Percentiles rank a stretch among this genome's conserved stretches.
These are phyloP conservation scores for Cytospora mali DNA, from an alignment of 2,329 filamentous ascomycete species.

Conservation along the genomic window DNA sequence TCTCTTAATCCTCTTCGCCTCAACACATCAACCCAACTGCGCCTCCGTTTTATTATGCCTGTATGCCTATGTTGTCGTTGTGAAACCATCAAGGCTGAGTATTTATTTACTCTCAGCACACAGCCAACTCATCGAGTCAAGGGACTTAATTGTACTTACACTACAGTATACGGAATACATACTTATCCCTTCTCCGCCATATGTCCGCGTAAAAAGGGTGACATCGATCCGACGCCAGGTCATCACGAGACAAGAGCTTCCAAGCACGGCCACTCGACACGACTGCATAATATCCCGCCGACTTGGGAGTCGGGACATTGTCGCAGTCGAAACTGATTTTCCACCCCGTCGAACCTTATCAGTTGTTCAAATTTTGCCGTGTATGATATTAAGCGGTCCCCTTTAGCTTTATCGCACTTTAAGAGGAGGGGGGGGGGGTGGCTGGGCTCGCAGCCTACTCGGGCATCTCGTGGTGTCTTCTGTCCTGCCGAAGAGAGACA, in stretches of 20 bases:
- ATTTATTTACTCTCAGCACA: too few species aligned
- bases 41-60: not conserved
- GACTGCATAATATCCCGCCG: not conserved
- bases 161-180: not conserved
- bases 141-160: too few species aligned
- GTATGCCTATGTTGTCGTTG: not conserved
- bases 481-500: not conserved
- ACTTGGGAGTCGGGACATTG: not conserved
- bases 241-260: slow-evolving; percentile 3
- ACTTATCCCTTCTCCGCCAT: not conserved
- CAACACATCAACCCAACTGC: not conserved
- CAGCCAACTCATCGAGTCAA: too few species aligned
- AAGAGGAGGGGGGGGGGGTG: not conserved
- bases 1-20: not conserved
- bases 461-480: slow-evolving; percentile 2
- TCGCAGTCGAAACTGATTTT: not conserved
- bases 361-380: not conserved
- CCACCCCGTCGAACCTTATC: not conserved
- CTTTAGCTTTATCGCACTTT: not conserved
- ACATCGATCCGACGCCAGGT: slow-evolving; percentile 1
- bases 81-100: not conserved
- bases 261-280: not conserved
- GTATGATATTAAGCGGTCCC: not conserved
- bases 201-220: not conserved
- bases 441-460: not conserved